Percentiles rank a stretch among this genome's conserved stretches.
phyloP scores from a whole-genome alignment of 495 filamentous ascomycete genomes.

The Rhypophila decipiens region DNA sequence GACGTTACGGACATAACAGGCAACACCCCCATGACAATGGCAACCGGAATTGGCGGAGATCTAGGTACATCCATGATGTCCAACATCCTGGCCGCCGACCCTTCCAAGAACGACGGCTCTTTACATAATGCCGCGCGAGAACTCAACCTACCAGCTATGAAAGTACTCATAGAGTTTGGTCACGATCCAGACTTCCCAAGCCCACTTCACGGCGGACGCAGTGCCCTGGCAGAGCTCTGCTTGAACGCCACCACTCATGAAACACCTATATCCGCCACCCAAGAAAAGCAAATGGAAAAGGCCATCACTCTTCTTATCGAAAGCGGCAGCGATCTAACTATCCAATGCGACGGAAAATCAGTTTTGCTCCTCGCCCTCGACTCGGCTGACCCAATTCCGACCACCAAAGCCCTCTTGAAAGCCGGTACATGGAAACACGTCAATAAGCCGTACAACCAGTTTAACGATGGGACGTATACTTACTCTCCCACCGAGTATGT shows the following conservation, averaged over 20 bases:
- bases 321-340: conserved; percentile 32
- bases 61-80: conserved; percentile 39
- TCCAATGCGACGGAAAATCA: conserved; percentile 39
- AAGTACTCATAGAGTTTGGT: conserved; percentile 35
- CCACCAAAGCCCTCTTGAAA: conserved; percentile 37
- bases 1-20: conserved; percentile 35
- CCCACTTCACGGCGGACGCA: conserved; percentile 39
- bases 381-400: conserved; percentile 36
- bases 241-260: conserved; percentile 36
- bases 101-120: conserved; percentile 42
- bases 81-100: conserved; percentile 36
- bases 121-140: conserved; percentile 44
- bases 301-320: conserved; percentile 37
- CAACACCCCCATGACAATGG: conserved; percentile 43
- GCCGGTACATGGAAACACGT: conserved; percentile 41
- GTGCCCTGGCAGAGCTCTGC: conserved; percentile 42
- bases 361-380: conserved; percentile 39
- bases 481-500: conserved; percentile 44
- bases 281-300: conserved; percentile 43
- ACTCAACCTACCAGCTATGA: conserved; percentile 37
- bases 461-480: conserved; percentile 32
- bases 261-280: conserved; percentile 25
- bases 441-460: conserved; percentile 39
- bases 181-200: conserved; percentile 47
- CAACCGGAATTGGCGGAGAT: conserved; percentile 40